Evolutionary conservation across 352 stramenopile genomes (phyloP), one percentile per base, ranked within the genome.

Genomic region (Phytophthora nicotianae): DNA sequence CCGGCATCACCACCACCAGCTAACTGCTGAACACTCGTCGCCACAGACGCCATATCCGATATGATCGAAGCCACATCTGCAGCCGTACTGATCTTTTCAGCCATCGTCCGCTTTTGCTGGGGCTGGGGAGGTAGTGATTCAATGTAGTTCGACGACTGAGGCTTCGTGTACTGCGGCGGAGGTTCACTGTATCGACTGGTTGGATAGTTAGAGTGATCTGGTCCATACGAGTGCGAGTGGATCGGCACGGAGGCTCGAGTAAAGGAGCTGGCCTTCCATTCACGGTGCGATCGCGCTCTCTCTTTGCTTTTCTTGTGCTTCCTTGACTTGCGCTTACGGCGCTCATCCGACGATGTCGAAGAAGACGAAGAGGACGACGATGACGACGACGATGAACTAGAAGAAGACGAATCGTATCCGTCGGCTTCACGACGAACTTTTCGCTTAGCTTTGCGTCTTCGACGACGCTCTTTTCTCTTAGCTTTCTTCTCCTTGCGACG

Each of bases 251-350:
- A 16, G 0, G 45, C 27, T 45, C 38, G 58, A 9, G 58, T 29
- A 10, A 72, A 51, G 5, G 21, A 32, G 24, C 38, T 68, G 21
- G 43, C 27, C 32, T 50, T 72, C 1, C 40, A 8, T 33, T 63
- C 63, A 55, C 57, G 57, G 20, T 68, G 47, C 7, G 63, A 72
- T 23, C 27, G 43, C 5, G 63, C 63, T 37, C 58, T 29, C 11
- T 67, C 58, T 26, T 76, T 79, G 7, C 20, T 49, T 47, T 62
- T 64, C 56, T 77, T 77, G 33, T 51, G 45, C 27, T 75, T 81
- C 40, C 66, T 72, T 20, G 57, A 29, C 50, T 66, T 75, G n/a
- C 56, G 56, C 38, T 70, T 79, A 8, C 16, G 42, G 6, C 56
- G 58, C 16, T 74, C 68, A 32, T 81, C 69, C 2, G 68, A 59